These are phyloP conservation scores for Aspergillus viridinutans DNA, from an alignment of 2,329 filamentous ascomycete species.

Conservation along the genomic window DNA sequence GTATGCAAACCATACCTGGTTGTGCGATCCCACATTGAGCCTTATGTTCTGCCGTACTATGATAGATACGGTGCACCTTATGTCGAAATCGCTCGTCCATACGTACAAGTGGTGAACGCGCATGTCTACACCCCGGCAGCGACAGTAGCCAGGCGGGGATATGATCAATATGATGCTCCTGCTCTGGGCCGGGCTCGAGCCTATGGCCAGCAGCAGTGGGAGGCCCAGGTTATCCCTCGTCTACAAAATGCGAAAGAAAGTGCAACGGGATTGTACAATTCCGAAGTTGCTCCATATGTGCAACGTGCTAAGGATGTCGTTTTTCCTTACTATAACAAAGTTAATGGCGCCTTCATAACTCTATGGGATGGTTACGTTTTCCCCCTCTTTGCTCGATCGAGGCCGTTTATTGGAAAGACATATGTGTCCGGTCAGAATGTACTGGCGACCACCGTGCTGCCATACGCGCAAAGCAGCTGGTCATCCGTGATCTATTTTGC, in stretches of 20 bases:
- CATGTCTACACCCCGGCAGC: constrained; percentile 66
- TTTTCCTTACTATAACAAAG: constrained; percentile 70
- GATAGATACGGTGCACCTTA: constrained; percentile 78
- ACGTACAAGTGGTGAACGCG: constrained; percentile 56
- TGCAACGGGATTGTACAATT: constrained; percentile 63
- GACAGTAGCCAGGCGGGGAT: constrained; percentile 57
- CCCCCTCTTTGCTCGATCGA: constrained; percentile 69
- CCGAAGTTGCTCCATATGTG: constrained; percentile 69
- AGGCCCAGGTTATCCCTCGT: constrained; percentile 71
- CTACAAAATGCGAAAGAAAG: constrained; percentile 61
- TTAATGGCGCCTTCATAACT: constrained; percentile 53
- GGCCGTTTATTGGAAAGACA: constrained; percentile 67
- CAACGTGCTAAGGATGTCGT: constrained; percentile 55
- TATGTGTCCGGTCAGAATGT: constrained; percentile 66
- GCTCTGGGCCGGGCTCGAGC: constrained; percentile 63
- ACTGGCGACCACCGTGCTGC: constrained; percentile 65
- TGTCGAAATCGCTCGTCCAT: constrained; percentile 70
- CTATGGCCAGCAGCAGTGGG: constrained; percentile 71
- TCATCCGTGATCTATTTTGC: constrained; percentile 67
- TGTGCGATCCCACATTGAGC: constrained; percentile 63
- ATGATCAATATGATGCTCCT: constrained; percentile 69
- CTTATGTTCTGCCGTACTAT: constrained; percentile 82
- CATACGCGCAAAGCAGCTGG: constrained; percentile 67
- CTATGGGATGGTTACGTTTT: constrained; percentile 54
- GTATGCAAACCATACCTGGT: constrained; percentile 78